Base-by-base conservation (phyloP, 352 stramenopile species). In the Blastocystis sp. region DNA sequence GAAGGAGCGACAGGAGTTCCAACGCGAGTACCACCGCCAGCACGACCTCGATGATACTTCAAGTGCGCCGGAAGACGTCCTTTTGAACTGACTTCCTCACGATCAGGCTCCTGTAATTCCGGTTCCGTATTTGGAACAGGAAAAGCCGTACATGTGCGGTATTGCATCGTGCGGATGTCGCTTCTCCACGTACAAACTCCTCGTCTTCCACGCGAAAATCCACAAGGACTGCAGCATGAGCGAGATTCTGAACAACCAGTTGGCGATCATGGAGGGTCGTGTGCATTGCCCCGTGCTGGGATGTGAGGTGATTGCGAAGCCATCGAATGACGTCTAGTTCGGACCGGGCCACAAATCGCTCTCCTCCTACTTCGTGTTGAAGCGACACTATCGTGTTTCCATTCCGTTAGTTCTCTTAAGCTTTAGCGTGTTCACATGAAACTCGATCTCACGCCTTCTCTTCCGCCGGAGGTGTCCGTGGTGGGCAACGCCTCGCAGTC, bases 121-220 rank as follows among this genome's bases (percentile, higher is more conserved):
- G 38, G 74, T 84, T 3, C 21, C 60, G 2, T 84, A 84, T 56
- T 56, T 84, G 21, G 74, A 84, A 59, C 53, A 84, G 45, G 74
- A 84, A n/a, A 84, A 84, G 38, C 74, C 74, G 14, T 84, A 84
- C 38, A 19, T 84, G 10, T 84, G 74, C 40, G 74, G 74, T 0
- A 67, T 67, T 70, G 19, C 74, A 41, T 21, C 19, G 0, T 84
- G 74, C 66, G 74, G 56, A 0, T 52, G 74, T 69, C 74, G 74
- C 14, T 84, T 84, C n/a, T 84, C 74, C 34, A 84, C 74, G 14
- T 84, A 84, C 34, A 84, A 84, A 67, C 45, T 84, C 21, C 56
- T 84, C 10, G 28, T 59, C 0, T 84, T 70, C 40, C 74, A 84
- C 48, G 74, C 74, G 2, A 84, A 84, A 28, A 17, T 45, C 4